Evolutionary conservation across 2,329 filamentous ascomycete species (phyloP).

Genomic region (Plectosphaerella sp.): DNA sequence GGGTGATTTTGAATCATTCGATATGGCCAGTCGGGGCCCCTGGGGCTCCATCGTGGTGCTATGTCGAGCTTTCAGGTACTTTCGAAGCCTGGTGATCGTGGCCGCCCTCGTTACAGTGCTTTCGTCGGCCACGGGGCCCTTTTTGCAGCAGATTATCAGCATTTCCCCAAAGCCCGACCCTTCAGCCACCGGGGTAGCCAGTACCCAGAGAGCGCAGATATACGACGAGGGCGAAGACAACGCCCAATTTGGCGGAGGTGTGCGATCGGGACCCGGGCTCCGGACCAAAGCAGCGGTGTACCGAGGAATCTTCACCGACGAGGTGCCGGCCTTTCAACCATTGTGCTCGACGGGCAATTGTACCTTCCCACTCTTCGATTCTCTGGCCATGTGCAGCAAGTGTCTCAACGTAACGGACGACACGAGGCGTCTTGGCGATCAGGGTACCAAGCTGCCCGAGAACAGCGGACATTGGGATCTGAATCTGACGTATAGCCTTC

Average conservation of each 20-base stretch:
- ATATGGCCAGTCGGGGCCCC: slow-evolving; percentile 11
- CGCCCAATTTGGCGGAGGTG: neutral
- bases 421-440: neutral
- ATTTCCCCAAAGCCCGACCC: neutral
- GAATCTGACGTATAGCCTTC: neutral
- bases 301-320: neutral
- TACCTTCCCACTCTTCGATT: neutral
- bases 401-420: neutral
- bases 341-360: neutral
- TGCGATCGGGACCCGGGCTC: neutral
- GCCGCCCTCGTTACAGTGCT: neutral
- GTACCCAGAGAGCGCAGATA: neutral
- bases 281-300: neutral
- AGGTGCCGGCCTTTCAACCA: neutral
- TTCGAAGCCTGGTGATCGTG: neutral
- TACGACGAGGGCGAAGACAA: neutral
- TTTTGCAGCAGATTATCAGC: neutral
- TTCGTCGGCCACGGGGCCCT: neutral
- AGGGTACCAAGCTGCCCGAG: neutral
- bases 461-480: neutral
- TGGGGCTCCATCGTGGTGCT: slow-evolving; percentile 7
- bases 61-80: neutral
- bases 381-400: slow-evolving; percentile 1
- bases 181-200: neutral
- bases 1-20: slow-evolving; percentile 8